Percentiles rank a stretch among this genome's conserved stretches.
phyloP scores from a whole-genome alignment of 345 rosid genomes.

The Salix suchowensis region DNA sequence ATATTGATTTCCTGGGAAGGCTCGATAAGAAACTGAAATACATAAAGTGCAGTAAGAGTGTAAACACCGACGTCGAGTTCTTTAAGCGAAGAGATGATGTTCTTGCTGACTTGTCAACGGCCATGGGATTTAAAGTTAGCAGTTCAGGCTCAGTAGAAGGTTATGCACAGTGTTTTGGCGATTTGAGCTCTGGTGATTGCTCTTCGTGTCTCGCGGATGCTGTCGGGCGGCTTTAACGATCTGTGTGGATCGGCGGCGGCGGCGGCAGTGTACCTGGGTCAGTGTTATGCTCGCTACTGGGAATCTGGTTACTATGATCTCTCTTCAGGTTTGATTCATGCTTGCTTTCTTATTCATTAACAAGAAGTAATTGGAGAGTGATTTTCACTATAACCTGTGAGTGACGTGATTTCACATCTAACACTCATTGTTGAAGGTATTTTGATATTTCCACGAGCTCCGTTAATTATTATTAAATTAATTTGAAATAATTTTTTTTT shows the following conservation, averaged over 20 bases:
- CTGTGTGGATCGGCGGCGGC: constrained; percentile 83
- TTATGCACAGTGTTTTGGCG: constrained; percentile 84
- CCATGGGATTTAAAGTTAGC: constrained; percentile 61
- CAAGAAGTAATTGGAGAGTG: too few species aligned
- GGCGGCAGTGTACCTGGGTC: constrained; percentile 70
- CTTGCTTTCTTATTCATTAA: not conserved
- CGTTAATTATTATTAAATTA: too few species aligned
- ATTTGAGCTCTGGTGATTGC: constrained; percentile 58
- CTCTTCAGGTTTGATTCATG: constrained; percentile 45
- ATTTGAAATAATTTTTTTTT: too few species aligned
- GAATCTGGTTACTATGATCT: constrained; percentile 71
- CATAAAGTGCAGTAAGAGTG: constrained; percentile 68
- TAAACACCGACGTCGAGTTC: constrained; percentile 54
- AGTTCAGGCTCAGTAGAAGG: constrained; percentile 79
- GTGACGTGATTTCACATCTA: too few species aligned
- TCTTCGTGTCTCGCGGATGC: constrained; percentile 57
- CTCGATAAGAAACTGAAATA: constrained; percentile 56
- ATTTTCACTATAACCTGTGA: too few species aligned
- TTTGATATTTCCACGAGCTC: too few species aligned
- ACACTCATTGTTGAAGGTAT: too few species aligned
- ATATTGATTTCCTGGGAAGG: constrained; percentile 56
- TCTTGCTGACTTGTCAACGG: constrained; percentile 57
- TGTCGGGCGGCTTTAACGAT: constrained; percentile 54
- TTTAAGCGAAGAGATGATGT: constrained; percentile 70
- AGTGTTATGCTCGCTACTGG: constrained; percentile 88